These are phyloP conservation scores for Trametes cingulata DNA, from an alignment of 768 basidiomycete species.

Conservation along the genomic window DNA sequence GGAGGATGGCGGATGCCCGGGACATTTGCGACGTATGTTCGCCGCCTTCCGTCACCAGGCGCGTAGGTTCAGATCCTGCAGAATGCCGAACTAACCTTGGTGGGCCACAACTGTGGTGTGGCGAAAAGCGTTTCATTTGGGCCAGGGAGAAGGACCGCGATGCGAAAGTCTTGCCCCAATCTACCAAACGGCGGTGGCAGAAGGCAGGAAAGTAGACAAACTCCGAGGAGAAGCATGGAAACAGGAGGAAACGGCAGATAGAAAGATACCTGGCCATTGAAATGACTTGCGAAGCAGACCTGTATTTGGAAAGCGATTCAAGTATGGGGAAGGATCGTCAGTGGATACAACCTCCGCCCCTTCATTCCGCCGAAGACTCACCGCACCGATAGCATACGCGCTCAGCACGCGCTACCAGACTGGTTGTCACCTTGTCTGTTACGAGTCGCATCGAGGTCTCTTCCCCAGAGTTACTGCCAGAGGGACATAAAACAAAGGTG, in stretches of 20 bases:
- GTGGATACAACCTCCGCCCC: neutral
- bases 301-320: neutral
- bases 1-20: conserved; percentile 1
- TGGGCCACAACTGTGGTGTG: neutral
- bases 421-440: too few relatives aligned
- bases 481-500: too few relatives aligned
- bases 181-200: neutral
- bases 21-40: neutral
- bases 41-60: neutral
- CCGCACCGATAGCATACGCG: neutral
- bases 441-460: too few relatives aligned
- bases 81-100: conserved; percentile 1
- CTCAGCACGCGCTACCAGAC: too few relatives aligned
- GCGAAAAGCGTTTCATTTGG: neutral
- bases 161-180: conserved; percentile 2
- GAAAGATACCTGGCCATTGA: neutral
- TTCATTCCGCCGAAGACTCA: conserved; percentile 1
- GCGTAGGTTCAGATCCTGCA: conserved; percentile 2
- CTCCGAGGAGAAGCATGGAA: neutral
- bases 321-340: neutral
- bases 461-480: too few relatives aligned
- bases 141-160: neutral
- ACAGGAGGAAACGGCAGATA: neutral
- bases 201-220: neutral
- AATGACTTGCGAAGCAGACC: neutral